Conservation (phyloP, 176 grass and related monocot genomes). For the Melocanna baccifera region DNA sequence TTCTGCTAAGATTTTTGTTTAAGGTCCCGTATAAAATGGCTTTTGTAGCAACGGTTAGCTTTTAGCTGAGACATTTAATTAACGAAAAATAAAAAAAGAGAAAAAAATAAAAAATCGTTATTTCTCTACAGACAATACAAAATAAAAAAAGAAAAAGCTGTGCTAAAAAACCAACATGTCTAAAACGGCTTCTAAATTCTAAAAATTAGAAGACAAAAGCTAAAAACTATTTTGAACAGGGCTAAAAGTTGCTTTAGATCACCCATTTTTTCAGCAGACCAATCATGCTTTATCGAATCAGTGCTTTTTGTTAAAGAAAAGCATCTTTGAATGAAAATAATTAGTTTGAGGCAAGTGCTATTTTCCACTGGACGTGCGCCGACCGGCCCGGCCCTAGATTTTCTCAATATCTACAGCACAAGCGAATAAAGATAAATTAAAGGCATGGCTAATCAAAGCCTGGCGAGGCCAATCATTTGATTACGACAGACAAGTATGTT, state of each 20-base stretch:
- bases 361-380: constrained; percentile 15
- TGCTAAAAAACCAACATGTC: too few relatives aligned
- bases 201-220: too few relatives aligned
- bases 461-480: constrained; percentile 35
- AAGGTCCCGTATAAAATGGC: too few relatives aligned
- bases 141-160: too few relatives aligned
- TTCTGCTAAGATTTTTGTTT: neutral
- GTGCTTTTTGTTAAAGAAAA: neutral
- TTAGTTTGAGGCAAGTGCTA: neutral
- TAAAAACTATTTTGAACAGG: too few relatives aligned
- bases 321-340: neutral
- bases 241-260: neutral
- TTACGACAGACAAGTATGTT: constrained; percentile 11
- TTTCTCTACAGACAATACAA: too few relatives aligned
- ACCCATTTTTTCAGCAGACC: neutral
- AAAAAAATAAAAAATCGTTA: too few relatives aligned
- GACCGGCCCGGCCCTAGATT: neutral
- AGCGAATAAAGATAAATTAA: neutral
- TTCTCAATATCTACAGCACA: neutral
- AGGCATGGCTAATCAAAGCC: constrained; percentile 2
- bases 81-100: too few relatives aligned
- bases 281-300: neutral
- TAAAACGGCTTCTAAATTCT: too few relatives aligned
- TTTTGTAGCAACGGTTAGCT: too few relatives aligned
- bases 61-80: too few relatives aligned